Conservation (phyloP, 345 rosid species). For the Rhodamnia argentea region DNA sequence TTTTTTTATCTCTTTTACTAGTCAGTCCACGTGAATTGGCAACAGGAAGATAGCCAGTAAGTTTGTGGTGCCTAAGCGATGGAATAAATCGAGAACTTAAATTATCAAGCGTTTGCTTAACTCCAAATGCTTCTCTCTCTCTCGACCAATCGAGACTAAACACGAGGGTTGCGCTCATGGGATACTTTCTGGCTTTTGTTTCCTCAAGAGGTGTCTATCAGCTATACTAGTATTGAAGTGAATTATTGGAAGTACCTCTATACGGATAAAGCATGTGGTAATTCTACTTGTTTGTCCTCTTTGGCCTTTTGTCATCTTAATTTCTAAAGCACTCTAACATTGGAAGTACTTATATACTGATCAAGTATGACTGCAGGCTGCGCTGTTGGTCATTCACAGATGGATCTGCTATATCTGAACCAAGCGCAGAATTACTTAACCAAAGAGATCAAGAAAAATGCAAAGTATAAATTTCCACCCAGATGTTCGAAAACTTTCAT, state of each 20-base stretch:
- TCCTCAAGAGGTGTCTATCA: background rate
- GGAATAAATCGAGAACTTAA: background rate
- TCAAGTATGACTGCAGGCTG: background rate
- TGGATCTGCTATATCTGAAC: too few species aligned
- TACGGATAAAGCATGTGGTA: background rate
- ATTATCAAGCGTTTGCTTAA: background rate
- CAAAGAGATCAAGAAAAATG: background rate
- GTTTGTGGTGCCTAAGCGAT: background rate
- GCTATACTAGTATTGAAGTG: background rate
- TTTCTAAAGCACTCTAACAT: background rate
- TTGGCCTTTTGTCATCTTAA: background rate
- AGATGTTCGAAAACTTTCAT: background rate
- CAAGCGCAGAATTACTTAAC: too few species aligned
- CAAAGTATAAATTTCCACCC: background rate
- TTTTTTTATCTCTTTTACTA: background rate
- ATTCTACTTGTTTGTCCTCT: background rate
- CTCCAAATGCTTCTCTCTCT: background rate
- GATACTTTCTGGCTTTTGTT: background rate
- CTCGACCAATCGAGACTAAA: background rate
- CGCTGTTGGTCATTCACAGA: background rate
- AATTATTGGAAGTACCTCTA: background rate
- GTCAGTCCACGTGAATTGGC: background rate
- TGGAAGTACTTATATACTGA: background rate
- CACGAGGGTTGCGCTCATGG: too few species aligned
- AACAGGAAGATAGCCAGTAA: background rate